These are phyloP conservation scores for Phytophthora kernoviae DNA, from an alignment of 352 stramenopile genomes.

Conservation along the genomic window DNA sequence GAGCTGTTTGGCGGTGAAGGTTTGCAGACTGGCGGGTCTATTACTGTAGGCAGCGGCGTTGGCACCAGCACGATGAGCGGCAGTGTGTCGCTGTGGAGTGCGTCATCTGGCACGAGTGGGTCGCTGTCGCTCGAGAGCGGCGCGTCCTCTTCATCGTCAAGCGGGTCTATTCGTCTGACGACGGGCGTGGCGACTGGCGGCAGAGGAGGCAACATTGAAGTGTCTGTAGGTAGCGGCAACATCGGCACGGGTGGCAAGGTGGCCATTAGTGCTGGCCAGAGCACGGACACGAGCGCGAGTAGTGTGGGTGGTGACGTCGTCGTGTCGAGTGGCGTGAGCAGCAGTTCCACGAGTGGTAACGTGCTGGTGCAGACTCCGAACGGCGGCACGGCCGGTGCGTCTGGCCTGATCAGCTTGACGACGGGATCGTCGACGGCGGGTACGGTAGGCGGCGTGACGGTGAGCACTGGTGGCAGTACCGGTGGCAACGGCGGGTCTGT, in stretches of 20 bases:
- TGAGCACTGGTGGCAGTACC: constrained; percentile 4
- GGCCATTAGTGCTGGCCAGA: constrained; percentile 13
- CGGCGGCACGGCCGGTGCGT: not conserved
- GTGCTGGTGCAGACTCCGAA: constrained; percentile 6
- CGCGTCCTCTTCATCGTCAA: not conserved
- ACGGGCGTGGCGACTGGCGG: constrained; percentile 11
- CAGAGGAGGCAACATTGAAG: constrained; percentile 15
- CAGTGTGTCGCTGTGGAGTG: constrained; percentile 1
- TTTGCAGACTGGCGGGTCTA: not conserved
- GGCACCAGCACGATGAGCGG: not conserved
- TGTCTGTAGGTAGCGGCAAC: constrained; percentile 20
- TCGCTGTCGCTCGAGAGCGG: constrained; percentile 14
- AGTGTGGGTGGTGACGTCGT: constrained; percentile 1
- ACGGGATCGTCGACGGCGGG: constrained; percentile 51
- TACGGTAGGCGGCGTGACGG: constrained; percentile 6
- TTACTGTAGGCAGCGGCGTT: not conserved
- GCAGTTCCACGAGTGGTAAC: constrained; percentile 15
- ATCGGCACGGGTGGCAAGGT: constrained; percentile 8
- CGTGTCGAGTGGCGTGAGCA: constrained; percentile 5
- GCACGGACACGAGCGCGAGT: constrained; percentile 3
- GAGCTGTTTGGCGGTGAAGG: constrained; percentile 3
- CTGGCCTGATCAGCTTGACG: constrained; percentile 1
- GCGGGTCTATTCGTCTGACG: constrained; percentile 1
- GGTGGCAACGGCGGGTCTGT: constrained; percentile 5
- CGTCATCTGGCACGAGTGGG: constrained; percentile 16